Percentiles rank a stretch among this genome's conserved stretches.
Conservation (phyloP, 2,329 filamentous ascomycete genomes). For the Acrodontium crateriforme region DNA sequence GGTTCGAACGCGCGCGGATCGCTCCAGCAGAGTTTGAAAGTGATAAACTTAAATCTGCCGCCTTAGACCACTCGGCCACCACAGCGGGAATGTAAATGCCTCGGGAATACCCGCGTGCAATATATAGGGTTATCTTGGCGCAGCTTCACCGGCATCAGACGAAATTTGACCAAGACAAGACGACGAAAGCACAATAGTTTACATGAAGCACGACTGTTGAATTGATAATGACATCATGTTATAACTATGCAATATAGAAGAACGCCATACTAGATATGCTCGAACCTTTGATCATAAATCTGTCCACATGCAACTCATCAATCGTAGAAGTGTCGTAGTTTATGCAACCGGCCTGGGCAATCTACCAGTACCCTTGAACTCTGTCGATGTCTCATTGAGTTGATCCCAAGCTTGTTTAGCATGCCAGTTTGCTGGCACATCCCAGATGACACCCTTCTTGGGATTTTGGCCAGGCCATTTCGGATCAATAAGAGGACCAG, state of each 20-base stretch:
- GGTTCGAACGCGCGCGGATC: conserved; percentile 19
- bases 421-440: conserved; percentile 8
- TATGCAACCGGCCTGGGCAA: neutral
- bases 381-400: conserved; percentile 4
- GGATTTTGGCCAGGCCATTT: conserved; percentile 3
- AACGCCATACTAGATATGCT: neutral
- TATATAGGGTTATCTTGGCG: too few species aligned
- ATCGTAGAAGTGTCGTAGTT: neutral
- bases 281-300: neutral
- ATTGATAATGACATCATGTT: neutral
- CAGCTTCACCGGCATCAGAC: too few species aligned
- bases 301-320: neutral
- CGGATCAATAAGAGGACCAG: conserved; percentile 1
- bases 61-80: conserved; percentile 20
- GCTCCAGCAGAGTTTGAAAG: conserved; percentile 16
- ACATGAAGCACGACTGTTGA: neutral
- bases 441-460: conserved; percentile 3
- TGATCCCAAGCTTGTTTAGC: conserved; percentile 10
- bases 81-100: neutral
- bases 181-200: neutral
- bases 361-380: neutral
- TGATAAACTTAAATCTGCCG: conserved; percentile 17
- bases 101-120: conserved; percentile 3
- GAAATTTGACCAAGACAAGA: too few species aligned
- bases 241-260: neutral